Evolutionary conservation across 805 yeast species (phyloP).

Genomic region (Debaryomyces castellii): DNA sequence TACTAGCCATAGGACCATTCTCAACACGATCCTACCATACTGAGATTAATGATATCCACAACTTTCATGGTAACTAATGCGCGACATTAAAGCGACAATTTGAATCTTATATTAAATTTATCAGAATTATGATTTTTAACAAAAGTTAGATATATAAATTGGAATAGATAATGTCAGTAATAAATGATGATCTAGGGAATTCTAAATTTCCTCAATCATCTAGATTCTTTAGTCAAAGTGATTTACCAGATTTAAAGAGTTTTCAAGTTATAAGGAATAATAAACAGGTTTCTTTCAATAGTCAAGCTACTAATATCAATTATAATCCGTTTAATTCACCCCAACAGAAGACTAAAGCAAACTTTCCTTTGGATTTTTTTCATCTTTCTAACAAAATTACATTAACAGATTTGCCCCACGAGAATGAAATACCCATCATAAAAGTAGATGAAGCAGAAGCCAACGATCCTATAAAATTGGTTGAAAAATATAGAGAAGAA

Average conservation of each 20-base stretch:
- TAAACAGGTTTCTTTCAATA: slow-evolving; percentile 18
- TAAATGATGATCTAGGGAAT: slow-evolving; percentile 2
- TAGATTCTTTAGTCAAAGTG: slow-evolving; percentile 21
- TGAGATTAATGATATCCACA: too few relatives aligned
- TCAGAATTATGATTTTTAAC: neutral
- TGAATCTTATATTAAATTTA: neutral
- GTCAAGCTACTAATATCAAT: slow-evolving; percentile 25
- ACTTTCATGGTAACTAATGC: too few relatives aligned
- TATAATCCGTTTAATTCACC: slow-evolving; percentile 48
- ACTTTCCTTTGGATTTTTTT: slow-evolving; percentile 43
- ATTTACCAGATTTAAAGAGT: slow-evolving; percentile 23
- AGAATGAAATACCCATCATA: slow-evolving; percentile 50
- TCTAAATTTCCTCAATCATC: slow-evolving; percentile 23
- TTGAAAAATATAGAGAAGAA: slow-evolving; percentile 49
- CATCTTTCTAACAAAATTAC: slow-evolving; percentile 30
- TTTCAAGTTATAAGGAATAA: slow-evolving; percentile 14
- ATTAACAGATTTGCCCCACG: slow-evolving; percentile 11
- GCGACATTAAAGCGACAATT: neutral
- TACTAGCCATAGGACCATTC: too few relatives aligned
- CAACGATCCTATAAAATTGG: slow-evolving; percentile 62
- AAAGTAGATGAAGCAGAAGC: slow-evolving; percentile 52
- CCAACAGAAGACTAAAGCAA: slow-evolving; percentile 43
- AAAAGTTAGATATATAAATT: neutral
- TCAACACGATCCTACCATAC: too few relatives aligned
- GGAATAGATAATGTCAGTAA: slow-evolving; percentile 1